Evolutionary conservation across 2,329 filamentous ascomycete genomes (phyloP).

Genomic region (Pseudocercospora musae): DNA sequence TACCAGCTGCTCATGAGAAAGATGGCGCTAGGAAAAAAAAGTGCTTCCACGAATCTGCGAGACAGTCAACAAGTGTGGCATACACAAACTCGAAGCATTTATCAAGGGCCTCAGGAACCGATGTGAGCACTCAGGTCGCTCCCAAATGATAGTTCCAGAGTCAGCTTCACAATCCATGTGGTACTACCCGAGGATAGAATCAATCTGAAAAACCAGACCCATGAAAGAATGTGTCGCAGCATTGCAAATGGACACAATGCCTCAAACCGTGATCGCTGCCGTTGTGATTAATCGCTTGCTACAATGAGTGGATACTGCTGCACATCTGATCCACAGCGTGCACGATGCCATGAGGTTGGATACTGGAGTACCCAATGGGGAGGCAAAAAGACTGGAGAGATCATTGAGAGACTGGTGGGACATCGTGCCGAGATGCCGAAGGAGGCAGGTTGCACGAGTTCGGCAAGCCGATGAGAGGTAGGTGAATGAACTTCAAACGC

Average conservation of each 20-base stretch:
- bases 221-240: conserved; percentile 45
- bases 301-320: background rate
- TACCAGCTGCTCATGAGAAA: conserved; percentile 51
- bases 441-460: background rate
- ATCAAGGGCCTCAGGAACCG: too few relatives aligned
- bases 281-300: conserved; percentile 49
- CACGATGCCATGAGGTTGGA: background rate
- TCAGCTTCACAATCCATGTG: background rate
- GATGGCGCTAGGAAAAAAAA: conserved; percentile 50
- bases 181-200: conserved; percentile 42
- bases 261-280: conserved; percentile 45
- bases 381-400: conserved; percentile 6
- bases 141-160: too few relatives aligned
- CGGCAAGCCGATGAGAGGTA: background rate
- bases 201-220: conserved; percentile 46
- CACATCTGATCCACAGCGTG: background rate
- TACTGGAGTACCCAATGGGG: conserved; percentile 10
- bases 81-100: too few relatives aligned
- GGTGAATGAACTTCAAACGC: conserved; percentile 8
- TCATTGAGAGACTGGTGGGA: background rate
- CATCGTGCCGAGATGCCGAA: background rate
- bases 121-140: too few relatives aligned
- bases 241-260: conserved; percentile 44
- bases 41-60: conserved; percentile 45
- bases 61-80: conserved; percentile 14